These are phyloP conservation scores for Penicillium polonicum DNA, from an alignment of 2,329 filamentous ascomycete genomes.

Conservation along the genomic window DNA sequence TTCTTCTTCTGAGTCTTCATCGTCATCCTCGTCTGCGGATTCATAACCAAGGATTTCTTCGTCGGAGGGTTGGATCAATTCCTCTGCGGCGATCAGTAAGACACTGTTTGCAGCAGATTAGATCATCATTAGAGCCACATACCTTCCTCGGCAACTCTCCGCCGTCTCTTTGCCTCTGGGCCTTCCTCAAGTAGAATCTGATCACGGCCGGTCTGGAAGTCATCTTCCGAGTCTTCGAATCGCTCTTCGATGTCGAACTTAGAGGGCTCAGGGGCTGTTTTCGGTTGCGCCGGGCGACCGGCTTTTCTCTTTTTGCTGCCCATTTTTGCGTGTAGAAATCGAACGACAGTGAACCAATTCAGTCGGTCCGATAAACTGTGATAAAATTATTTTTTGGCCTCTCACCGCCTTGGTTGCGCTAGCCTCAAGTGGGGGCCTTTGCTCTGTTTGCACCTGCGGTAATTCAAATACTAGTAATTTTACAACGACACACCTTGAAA, in stretches of 20 bases:
- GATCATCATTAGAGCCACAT: constrained; percentile 10
- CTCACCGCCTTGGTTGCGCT: constrained; percentile 33
- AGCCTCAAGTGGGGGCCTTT: constrained; percentile 22
- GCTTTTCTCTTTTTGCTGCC: constrained; percentile 66
- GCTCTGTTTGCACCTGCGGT: constrained; percentile 23
- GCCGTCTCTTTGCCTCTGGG: constrained; percentile 72
- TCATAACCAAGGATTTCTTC: constrained; percentile 62
- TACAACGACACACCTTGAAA: background rate
- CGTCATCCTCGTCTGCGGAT: constrained; percentile 24
- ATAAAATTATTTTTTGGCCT: constrained; percentile 39
- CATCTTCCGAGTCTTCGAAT: constrained; percentile 90
- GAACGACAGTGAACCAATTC: constrained; percentile 6
- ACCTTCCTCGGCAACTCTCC: constrained; percentile 68
- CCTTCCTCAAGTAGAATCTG: constrained; percentile 81
- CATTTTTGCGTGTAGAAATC: constrained; percentile 42
- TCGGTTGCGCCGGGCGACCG: constrained; percentile 43
- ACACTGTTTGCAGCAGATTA: background rate
- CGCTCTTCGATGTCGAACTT: constrained; percentile 59
- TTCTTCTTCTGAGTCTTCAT: constrained; percentile 46
- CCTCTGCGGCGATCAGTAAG: constrained; percentile 46
- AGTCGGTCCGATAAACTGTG: constrained; percentile 12
- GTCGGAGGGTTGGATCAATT: constrained; percentile 58
- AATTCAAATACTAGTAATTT: constrained; percentile 11
- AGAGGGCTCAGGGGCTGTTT: constrained; percentile 31
- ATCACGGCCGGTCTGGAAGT: constrained; percentile 85